A percentile compares a stretch with the other conserved stretches of the same genome.
phyloP scores from a whole-genome alignment of 495 filamentous ascomycete species.

The Aspergillus diversus region DNA sequence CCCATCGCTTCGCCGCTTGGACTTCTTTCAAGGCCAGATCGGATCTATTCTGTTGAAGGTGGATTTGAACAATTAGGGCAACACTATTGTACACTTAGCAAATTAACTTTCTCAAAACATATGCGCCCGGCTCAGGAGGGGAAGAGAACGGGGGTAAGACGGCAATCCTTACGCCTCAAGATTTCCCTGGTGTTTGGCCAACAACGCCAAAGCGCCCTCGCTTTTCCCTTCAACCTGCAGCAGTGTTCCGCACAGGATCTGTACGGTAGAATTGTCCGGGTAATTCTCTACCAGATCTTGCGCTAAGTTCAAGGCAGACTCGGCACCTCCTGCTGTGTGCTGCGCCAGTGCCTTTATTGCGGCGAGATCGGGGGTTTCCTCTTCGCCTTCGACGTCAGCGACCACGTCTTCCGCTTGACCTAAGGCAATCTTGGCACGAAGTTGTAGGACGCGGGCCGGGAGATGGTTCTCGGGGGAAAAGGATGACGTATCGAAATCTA shows the following conservation, averaged over 20 bases:
- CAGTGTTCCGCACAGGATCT: slow-evolving; percentile 77
- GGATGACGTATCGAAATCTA: slow-evolving; percentile 76
- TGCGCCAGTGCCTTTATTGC: slow-evolving; percentile 80
- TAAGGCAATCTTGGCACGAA: slow-evolving; percentile 80
- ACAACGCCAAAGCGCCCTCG: slow-evolving; percentile 79
- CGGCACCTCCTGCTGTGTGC: slow-evolving; percentile 59
- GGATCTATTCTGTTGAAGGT: slow-evolving; percentile 85
- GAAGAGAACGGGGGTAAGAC: background rate
- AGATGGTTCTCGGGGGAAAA: slow-evolving; percentile 77
- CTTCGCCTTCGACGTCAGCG: slow-evolving; percentile 64
- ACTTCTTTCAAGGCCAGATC: slow-evolving; percentile 92
- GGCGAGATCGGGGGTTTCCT: slow-evolving; percentile 69
- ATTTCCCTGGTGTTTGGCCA: slow-evolving; percentile 80
- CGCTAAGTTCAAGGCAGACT: slow-evolving; percentile 61
- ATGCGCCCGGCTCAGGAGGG: background rate
- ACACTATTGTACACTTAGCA: slow-evolving; percentile 43
- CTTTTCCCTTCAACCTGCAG: slow-evolving; percentile 73
- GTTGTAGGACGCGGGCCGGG: slow-evolving; percentile 76
- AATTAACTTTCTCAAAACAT: slow-evolving; percentile 14
- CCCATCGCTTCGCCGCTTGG: slow-evolving; percentile 86
- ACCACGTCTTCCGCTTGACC: slow-evolving; percentile 75
- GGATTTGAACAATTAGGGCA: slow-evolving; percentile 83
- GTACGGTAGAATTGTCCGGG: slow-evolving; percentile 77
- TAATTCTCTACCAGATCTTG: slow-evolving; percentile 67
- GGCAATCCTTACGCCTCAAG: slow-evolving; percentile 69